Evolutionary conservation across 129 eudicot genomes (phyloP), one percentile per base, ranked within the genome.

Genomic region (Pittosporum tobira): DNA sequence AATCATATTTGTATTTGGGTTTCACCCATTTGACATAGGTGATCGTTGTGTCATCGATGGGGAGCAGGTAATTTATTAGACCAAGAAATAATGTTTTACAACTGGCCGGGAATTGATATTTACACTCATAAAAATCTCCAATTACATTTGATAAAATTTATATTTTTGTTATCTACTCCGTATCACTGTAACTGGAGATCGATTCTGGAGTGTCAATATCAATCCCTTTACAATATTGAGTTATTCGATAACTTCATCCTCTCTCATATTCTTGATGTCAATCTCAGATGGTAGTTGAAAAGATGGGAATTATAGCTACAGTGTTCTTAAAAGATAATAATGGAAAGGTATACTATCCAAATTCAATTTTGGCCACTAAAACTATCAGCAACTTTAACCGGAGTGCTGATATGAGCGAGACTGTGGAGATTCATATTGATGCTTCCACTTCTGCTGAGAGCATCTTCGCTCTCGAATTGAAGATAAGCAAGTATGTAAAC

Each of bases 41-140:
- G 79, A 77, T 30, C 71, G 71, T 15, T 77, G 79, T 55, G 68
- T 72, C 42, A 22, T 77, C 43, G 83, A 77, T 40, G 78, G 68
- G 5, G 49, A 51, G 13, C 68, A 62, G 83, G 79, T 77, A 29
- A 42, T 13, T n/a, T n/a, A n/a, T n/a, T n/a, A n/a, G n/a, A n/a
- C n/a, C n/a, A n/a, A n/a, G n/a, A n/a, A n/a, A n/a, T n/a, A n/a
- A n/a, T n/a, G n/a, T n/a, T n/a, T n/a, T n/a, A n/a, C n/a, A n/a
- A n/a, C n/a, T n/a, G n/a, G n/a, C n/a, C n/a, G n/a, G n/a, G n/a
- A n/a, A n/a, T n/a, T n/a, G n/a, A n/a, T n/a, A n/a, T n/a, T n/a
- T n/a, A n/a, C n/a, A n/a, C n/a, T n/a, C n/a, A n/a, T n/a, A n/a
- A n/a, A n/a, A n/a, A n/a, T n/a, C n/a, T n/a, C n/a, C n/a, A n/a